Conservation (phyloP, 345 rosid genomes). For the Populus davidiana region DNA sequence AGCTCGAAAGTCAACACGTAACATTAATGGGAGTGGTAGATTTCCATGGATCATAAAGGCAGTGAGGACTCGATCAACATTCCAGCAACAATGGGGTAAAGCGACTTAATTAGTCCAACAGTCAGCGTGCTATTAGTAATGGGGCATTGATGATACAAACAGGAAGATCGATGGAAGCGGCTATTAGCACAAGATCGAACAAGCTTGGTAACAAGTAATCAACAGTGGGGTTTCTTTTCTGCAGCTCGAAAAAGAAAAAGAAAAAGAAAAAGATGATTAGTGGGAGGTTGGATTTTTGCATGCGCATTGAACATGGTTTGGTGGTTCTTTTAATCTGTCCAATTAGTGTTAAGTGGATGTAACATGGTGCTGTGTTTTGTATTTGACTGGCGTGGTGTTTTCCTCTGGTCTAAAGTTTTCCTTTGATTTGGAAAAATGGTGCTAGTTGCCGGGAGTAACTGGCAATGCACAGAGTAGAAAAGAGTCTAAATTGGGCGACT, state of each 20-base stretch:
- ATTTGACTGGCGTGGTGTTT: not conserved
- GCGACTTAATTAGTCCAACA: no score
- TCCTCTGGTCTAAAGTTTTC: not conserved
- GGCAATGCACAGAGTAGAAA: not conserved
- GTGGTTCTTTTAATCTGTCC: not conserved
- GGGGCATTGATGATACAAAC: not conserved
- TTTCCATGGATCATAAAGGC: not conserved
- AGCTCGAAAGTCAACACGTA: not conserved
- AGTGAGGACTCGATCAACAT: not conserved
- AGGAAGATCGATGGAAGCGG: not conserved
- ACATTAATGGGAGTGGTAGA: not conserved
- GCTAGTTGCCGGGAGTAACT: not conserved
- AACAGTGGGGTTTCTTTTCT: not conserved
- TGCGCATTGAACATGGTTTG: not conserved
- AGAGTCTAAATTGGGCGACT: not conserved
- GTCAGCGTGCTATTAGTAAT: not conserved
- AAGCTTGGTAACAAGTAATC: not conserved
- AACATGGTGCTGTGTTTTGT: not conserved
- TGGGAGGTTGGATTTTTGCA: not conserved
- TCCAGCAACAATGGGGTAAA: not conserved
- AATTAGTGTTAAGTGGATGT: not conserved
- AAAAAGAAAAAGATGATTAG: not conserved
- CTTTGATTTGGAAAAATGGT: not conserved
- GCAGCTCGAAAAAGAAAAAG: no score
- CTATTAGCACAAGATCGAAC: not conserved